Base-by-base conservation (phyloP, 768 basidiomycete species). In the Nidularia pulvinata region DNA sequence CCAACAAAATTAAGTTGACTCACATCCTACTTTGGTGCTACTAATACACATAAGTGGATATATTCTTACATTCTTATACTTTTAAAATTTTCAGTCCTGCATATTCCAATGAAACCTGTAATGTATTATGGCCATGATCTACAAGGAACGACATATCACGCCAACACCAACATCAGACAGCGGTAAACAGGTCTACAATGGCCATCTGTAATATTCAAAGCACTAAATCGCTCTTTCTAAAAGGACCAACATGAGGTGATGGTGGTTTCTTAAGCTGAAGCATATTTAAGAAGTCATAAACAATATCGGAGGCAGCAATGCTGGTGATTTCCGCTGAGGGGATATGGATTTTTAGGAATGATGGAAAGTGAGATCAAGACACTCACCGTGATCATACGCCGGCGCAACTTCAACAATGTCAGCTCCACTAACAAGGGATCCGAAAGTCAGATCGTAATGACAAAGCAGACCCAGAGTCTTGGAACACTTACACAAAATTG, bases 261-360 rank as follows among this genome's bases (percentile, higher is more conserved):
- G 54, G 50, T 1, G 49, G 50, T 33, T 33, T 45, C 35, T 48
- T 16, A 22, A 45, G 49, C 44, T 52, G 46, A 30, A 53, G 46
- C 46, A 54, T 51, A 33, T 37, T 48, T 22, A 57, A 16, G 33
- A 52, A 39, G 7, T 72, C 80, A 65, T 63, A 81, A 75, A 53
- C 51, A 30, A 55, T 52, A 58, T 85, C 82, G 0, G 83, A 83
- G 22, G 84, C 84, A 1, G 83, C 82, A 75, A 85, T 81, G 10
- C 82, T 80, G 3, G 84, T 85, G 52, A 82, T 70, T 59, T 85
- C 84, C 10, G 82, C 84, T 83, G 7, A 77, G 78, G 54, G 10
- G n/a, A 39, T n/a, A 39, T 39, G 9, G 10, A 39, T 19, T 39
- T 39, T 10, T 9, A 39, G 37, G 9, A 39, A n/a, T 10, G 9